Evolutionary conservation across 2,329 filamentous ascomycete genomes (phyloP), one percentile per base, ranked within the genome.

Genomic region (Hymenoscyphus linearis): DNA sequence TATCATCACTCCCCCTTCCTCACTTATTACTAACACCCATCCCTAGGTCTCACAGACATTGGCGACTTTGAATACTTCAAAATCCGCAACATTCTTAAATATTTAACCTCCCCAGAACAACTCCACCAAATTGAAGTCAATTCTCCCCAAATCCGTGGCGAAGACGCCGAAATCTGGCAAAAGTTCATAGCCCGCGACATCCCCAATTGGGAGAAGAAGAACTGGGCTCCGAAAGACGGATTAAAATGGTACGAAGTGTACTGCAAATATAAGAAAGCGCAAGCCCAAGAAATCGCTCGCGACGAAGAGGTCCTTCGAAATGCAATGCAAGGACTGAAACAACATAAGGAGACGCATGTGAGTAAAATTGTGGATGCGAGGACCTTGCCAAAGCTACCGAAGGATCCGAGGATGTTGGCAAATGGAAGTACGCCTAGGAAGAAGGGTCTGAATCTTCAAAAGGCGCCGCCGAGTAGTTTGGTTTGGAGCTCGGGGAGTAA

Each of bases 211-310:
- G 79, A 86, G 50, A 76, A 78, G 53, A 85, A 88, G 71, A 82
- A 84, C 27, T 83, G 86, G 67, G 78, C 84, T 26, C 89, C 90
- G 0, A 80, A 81, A 60, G 82, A 90, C 64, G 84, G 87, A 0
- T 78, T 79, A 37, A 85, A 85, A 62, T 97, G 92, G 92, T 85
- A 87, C 72, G 85, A 88, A 60, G 80, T 96, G 14, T 97, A 96
- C 76, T 78, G 81, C 65, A 85, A 85, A 65, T 87, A 93, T 70
- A 81, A 84, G 65, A 78, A 78, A 50, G 79, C 87, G 64, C 82
- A 85, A 40, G 77, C 83, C 36, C 76, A 80, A 57, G 79, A 83
- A 58, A 79, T 88, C 7, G 78, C 79, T 4, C 77, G 78, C 25
- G 86, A 87, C 66, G 81, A 84, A 61, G 80, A 79, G 62, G 79